phyloP scores from a whole-genome alignment of 805 yeast species.

The Candida krabiensis region DNA sequence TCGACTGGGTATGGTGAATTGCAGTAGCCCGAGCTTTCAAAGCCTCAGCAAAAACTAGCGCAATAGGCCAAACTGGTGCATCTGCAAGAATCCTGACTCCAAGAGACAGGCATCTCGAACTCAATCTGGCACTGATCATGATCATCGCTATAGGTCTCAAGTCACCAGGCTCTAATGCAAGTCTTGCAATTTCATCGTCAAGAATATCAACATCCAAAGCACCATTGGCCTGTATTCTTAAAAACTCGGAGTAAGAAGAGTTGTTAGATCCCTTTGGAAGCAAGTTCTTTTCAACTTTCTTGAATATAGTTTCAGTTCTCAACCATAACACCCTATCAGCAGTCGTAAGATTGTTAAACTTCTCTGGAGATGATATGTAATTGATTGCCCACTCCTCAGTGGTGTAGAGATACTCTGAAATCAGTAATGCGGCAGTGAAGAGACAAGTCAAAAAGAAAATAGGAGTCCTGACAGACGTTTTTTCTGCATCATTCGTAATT shows the following conservation, averaged over 20 bases:
- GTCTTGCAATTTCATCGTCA: slow-evolving; percentile 50
- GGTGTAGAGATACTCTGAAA: slow-evolving; percentile 60
- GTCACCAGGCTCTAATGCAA: slow-evolving; percentile 46
- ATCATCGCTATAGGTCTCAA: slow-evolving; percentile 45
- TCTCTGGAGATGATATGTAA: slow-evolving; percentile 28
- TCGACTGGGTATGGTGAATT: slow-evolving; percentile 27
- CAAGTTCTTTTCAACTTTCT: slow-evolving; percentile 59
- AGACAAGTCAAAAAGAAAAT: slow-evolving; percentile 73
- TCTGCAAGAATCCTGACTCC: slow-evolving; percentile 79
- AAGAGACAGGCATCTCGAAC: slow-evolving; percentile 58
- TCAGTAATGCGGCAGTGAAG: slow-evolving; percentile 58
- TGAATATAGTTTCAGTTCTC: slow-evolving; percentile 57
- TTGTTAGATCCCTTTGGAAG: slow-evolving; percentile 51
- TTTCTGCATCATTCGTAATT: slow-evolving; percentile 61
- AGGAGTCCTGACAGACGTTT: slow-evolving; percentile 71
- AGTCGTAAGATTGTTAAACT: slow-evolving; percentile 25
- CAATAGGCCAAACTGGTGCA: slow-evolving; percentile 86
- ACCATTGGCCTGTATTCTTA: slow-evolving; percentile 59
- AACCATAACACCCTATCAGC: slow-evolving; percentile 65
- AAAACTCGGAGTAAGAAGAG: slow-evolving; percentile 56
- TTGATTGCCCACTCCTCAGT: slow-evolving; percentile 54
- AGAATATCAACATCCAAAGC: slow-evolving; percentile 51
- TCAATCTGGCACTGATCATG: slow-evolving; percentile 49
- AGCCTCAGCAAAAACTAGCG: slow-evolving; percentile 77
- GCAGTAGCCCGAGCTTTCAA: slow-evolving; percentile 61